Conservation (phyloP, 306 rosid species). For the Begonia loranthoides region DNA sequence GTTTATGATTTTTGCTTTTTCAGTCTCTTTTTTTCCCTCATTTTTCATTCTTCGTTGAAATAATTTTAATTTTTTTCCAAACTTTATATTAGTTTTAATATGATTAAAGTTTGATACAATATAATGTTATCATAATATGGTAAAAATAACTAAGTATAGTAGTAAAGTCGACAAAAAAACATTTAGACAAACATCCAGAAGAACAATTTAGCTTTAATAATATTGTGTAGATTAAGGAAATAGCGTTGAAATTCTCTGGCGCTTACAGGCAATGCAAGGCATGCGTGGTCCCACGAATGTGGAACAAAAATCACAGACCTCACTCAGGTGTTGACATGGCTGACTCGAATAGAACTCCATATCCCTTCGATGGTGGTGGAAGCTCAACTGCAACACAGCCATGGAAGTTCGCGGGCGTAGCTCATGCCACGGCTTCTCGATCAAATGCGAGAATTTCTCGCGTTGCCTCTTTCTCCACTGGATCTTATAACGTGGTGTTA, state of each 20-base stretch:
- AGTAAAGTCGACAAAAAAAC: too few relatives aligned
- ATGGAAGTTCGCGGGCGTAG: constrained; percentile 50
- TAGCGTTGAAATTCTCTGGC: constrained; percentile 75
- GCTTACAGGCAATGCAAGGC: constrained; percentile 62
- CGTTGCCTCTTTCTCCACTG: constrained; percentile 25
- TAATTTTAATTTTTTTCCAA: too few relatives aligned
- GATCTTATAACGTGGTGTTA: constrained; percentile 35
- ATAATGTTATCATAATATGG: too few relatives aligned
- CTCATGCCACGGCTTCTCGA: constrained; percentile 26
- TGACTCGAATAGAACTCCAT: constrained; percentile 59
- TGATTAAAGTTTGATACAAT: too few relatives aligned
- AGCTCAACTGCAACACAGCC: constrained; percentile 75
- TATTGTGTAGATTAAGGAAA: constrained; percentile 63
- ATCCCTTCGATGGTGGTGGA: constrained; percentile 66
- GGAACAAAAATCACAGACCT: constrained; percentile 44
- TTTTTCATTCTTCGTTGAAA: too few relatives aligned
- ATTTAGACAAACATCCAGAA: too few relatives aligned
- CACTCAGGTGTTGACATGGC: constrained; percentile 52
- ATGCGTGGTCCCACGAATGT: constrained; percentile 49
- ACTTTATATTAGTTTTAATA: too few relatives aligned
- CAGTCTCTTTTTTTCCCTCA: constrained; percentile 52
- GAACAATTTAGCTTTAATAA: neutral
- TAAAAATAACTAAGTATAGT: too few relatives aligned
- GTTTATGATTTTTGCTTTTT: constrained; percentile 28
- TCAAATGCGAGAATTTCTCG: constrained; percentile 10